Evolutionary conservation across 1,284 basidiomycete species (phyloP).

Genomic region (Ustilago loliicola): DNA sequence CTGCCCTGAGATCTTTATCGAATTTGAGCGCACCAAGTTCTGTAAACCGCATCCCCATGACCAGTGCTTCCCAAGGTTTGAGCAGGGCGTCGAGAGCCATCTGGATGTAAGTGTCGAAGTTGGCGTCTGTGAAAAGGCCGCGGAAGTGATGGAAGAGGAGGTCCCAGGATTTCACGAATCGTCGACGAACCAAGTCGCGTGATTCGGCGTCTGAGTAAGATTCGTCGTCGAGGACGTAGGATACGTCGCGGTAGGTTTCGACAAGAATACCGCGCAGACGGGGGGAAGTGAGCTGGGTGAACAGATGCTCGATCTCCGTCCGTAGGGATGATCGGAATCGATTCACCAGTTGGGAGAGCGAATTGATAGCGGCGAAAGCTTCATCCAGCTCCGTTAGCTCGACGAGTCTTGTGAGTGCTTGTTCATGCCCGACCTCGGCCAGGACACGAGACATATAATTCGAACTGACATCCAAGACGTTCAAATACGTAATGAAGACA

Average conservation of each 20-base stretch:
- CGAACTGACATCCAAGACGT: constrained; percentile 63
- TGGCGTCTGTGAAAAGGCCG: constrained; percentile 87
- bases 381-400: constrained; percentile 27
- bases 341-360: constrained; percentile 26
- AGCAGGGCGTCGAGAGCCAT: constrained; percentile 87
- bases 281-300: constrained; percentile 90
- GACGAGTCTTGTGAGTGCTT: constrained; percentile 41
- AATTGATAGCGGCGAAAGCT: constrained; percentile 19
- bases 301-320: constrained; percentile 90
- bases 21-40: constrained; percentile 98
- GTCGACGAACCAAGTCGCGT: constrained; percentile 85
- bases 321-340: constrained; percentile 69
- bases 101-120: constrained; percentile 86
- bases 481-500: constrained; percentile 65
- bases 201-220: constrained; percentile 85
- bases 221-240: constrained; percentile 87
- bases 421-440: constrained; percentile 47
- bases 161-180: constrained; percentile 89
- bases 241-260: constrained; percentile 89
- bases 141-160: constrained; percentile 75
- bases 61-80: constrained; percentile 91
- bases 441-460: constrained; percentile 61
- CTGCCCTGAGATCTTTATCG: constrained; percentile 89
- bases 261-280: constrained; percentile 83
- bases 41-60: constrained; percentile 84